Evolutionary conservation across 2,329 filamentous ascomycete genomes (phyloP).

Genomic region (Trichothecium sympodiale): DNA sequence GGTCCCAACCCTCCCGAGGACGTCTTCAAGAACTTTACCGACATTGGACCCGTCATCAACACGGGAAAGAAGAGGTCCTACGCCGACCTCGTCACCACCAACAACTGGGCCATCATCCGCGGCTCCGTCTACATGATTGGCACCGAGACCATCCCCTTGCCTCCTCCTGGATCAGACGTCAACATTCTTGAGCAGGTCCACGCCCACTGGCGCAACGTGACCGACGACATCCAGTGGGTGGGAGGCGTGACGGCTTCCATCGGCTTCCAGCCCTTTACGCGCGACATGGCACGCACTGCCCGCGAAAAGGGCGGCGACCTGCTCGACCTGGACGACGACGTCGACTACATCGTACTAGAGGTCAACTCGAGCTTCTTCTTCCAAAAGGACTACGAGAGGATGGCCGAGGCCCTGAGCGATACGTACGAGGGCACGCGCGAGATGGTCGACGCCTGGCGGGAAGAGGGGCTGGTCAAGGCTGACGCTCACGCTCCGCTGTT

Average conservation of each 20-base stretch:
- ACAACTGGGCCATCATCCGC: constrained; percentile 12
- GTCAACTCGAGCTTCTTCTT: constrained; percentile 27
- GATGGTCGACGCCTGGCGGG: constrained; percentile 13
- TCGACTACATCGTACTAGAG: constrained; percentile 30
- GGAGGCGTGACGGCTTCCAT: constrained; percentile 16
- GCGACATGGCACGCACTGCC: constrained; percentile 19
- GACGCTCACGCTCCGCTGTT: constrained; percentile 26
- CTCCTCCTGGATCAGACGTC: constrained; percentile 7
- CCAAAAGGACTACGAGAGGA: constrained; percentile 13
- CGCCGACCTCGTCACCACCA: constrained; percentile 24
- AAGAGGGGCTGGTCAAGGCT: constrained; percentile 19
- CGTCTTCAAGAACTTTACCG: constrained; percentile 38
- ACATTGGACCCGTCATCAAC: constrained; percentile 23
- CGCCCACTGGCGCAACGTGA: constrained; percentile 17
- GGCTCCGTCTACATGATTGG: constrained; percentile 15
- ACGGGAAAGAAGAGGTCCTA: constrained; percentile 37
- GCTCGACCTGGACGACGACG: constrained; percentile 24
- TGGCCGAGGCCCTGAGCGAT: constrained; percentile 1
- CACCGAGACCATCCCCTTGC: constrained; percentile 24
- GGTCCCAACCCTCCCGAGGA: constrained; percentile 38
- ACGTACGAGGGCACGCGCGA: constrained; percentile 5
- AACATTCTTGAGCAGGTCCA: constrained; percentile 7
- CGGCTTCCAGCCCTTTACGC: constrained; percentile 27
- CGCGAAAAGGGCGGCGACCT: constrained; percentile 23
- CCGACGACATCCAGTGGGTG: background rate